Evolutionary conservation across 2,329 filamentous ascomycete genomes (phyloP).

Genomic region (Pseudogymnoascus sp.): DNA sequence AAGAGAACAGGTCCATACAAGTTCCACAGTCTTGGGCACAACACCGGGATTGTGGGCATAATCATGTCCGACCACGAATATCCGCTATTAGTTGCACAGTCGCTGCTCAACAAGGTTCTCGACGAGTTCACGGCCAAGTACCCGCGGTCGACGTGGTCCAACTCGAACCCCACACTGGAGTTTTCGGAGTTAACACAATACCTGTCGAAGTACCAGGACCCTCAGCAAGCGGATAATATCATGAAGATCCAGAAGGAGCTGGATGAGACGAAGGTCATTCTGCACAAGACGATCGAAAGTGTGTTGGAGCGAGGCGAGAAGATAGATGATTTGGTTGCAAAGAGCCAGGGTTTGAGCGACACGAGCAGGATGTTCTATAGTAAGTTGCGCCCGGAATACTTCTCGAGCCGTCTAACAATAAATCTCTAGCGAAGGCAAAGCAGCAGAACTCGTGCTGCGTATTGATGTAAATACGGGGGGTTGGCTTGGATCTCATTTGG

Average conservation of each 20-base stretch:
- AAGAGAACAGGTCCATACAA: conserved; percentile 49
- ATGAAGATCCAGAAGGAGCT: conserved; percentile 94
- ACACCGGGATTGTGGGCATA: conserved; percentile 66
- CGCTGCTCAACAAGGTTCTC: conserved; percentile 76
- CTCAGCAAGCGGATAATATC: conserved; percentile 81
- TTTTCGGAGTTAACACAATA: conserved; percentile 77
- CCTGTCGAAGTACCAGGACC: conserved; percentile 73
- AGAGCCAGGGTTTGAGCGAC: conserved; percentile 82
- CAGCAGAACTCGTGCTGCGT: conserved; percentile 73
- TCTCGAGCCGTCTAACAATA: not conserved
- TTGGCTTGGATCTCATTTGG: conserved; percentile 7
- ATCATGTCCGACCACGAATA: conserved; percentile 73
- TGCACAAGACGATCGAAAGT: conserved; percentile 94
- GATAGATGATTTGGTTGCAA: conserved; percentile 86
- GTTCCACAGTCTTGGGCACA: conserved; percentile 71
- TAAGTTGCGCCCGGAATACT: conserved; percentile 32
- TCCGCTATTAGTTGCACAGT: conserved; percentile 72
- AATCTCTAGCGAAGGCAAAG: conserved; percentile 54
- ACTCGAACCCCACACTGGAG: conserved; percentile 44
- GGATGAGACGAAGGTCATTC: conserved; percentile 92
- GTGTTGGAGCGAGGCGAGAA: conserved; percentile 89
- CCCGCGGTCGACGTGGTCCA: conserved; percentile 61
- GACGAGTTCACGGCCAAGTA: conserved; percentile 79
- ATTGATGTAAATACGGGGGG: conserved; percentile 48
- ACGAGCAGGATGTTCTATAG: conserved; percentile 99